These are phyloP conservation scores for Penicillium diatomitis DNA, from an alignment of 495 filamentous ascomycete species.

Conservation along the genomic window DNA sequence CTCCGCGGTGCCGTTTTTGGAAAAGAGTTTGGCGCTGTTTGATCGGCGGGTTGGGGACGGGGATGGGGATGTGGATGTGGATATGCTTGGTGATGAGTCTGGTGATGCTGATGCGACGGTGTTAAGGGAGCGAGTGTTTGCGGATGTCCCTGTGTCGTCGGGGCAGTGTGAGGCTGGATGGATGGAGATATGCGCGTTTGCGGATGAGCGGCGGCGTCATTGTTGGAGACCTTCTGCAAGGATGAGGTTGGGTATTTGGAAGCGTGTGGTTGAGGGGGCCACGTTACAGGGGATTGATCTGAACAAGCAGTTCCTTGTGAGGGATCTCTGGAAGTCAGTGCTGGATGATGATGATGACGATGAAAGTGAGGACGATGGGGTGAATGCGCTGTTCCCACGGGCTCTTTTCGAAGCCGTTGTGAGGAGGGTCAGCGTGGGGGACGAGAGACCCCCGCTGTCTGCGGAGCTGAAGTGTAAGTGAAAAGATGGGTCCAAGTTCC, in stretches of 20 bases:
- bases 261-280: constrained; percentile 35
- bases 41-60: constrained; percentile 15
- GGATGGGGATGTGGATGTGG: constrained; percentile 13
- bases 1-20: constrained; percentile 25
- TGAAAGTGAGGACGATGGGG: too few species aligned
- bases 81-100: background rate
- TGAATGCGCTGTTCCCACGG: constrained; percentile 26
- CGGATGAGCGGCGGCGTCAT: constrained; percentile 15
- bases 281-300: constrained; percentile 37
- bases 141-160: constrained; percentile 37
- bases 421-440: constrained; percentile 23
- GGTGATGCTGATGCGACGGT: background rate
- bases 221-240: constrained; percentile 36
- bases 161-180: constrained; percentile 39
- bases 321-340: constrained; percentile 39
- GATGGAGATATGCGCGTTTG: constrained; percentile 41
- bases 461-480: constrained; percentile 33
- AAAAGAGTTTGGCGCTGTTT: constrained; percentile 27
- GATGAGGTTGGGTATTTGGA: constrained; percentile 37
- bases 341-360: constrained; percentile 31
- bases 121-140: constrained; percentile 22
- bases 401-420: constrained; percentile 36
- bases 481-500: background rate
- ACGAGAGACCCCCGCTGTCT: constrained; percentile 12
- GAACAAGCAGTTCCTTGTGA: constrained; percentile 37